Conservation (phyloP, 2,329 filamentous ascomycete genomes). For the Nemania sp. region DNA sequence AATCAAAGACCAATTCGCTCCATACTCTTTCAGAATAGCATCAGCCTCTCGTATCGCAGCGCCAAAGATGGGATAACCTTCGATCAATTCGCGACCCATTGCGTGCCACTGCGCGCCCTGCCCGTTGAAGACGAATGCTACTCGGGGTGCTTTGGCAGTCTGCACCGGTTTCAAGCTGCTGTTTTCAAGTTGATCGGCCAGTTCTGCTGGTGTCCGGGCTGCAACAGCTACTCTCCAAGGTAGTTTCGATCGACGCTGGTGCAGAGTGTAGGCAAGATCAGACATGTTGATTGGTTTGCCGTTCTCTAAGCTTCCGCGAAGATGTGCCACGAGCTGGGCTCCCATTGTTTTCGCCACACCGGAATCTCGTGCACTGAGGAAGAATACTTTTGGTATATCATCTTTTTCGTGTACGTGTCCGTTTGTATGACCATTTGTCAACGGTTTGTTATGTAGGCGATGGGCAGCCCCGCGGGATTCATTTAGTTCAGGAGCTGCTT, state of each 20-base stretch:
- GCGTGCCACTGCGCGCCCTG: conserved; percentile 30
- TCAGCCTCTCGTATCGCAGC: conserved; percentile 1
- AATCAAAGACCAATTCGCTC: conserved; percentile 19
- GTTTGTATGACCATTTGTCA: no score
- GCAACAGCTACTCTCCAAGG: not conserved
- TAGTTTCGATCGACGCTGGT: conserved; percentile 1
- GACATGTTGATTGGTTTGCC: not conserved
- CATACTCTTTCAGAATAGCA: conserved; percentile 4
- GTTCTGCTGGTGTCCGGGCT: not conserved
- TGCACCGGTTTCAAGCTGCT: not conserved
- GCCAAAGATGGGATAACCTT: conserved; percentile 10
- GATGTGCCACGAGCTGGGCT: not conserved
- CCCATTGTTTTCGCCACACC: not conserved
- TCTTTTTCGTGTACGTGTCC: no score
- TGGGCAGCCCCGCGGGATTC: not conserved
- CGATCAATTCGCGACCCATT: conserved; percentile 25
- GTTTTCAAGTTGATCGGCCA: not conserved
- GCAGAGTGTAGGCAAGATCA: conserved; percentile 18
- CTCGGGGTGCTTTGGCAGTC: not conserved
- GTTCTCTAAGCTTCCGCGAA: not conserved
- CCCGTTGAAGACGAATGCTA: conserved; percentile 27
- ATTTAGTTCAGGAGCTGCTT: conserved; percentile 18
- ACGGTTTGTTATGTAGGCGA: not conserved
- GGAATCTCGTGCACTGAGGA: conserved; percentile 19
- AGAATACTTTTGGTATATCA: no score